Evolutionary conservation across 805 yeast species (phyloP), one percentile per base, ranked within the genome.

Genomic region (Cyberlindnera amylophila): DNA sequence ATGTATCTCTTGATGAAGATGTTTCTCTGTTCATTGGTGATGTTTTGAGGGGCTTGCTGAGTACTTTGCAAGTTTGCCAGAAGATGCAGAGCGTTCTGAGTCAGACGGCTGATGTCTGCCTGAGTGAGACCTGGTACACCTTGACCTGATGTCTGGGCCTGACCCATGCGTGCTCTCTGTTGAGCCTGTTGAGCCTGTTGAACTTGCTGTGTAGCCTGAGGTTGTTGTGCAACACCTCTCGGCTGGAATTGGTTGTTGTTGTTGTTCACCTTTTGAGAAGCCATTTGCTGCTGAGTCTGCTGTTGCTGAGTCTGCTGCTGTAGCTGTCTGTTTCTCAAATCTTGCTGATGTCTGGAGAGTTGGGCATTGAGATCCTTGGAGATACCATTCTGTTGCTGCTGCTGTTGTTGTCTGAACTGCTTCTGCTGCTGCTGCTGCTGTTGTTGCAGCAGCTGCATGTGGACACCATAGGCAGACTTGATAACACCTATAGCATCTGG

Each of bases 401-500:
- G 51, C 47, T 67, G 64, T 49, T 64, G 64, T 51, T 67, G 68
- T 51, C 62, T 66, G 47, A 33, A 36, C 41, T 47, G 43, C 34
- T 45, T 44, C 39, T 72, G 77, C 46, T 72, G 60, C 41, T 67
- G 63, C 52, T 69, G 70, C 51, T 66, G 70, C 52, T 66, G 70
- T 51, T 70, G 56, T 55, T 69, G 59, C 9, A 81, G 70, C 44
- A 81, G 59, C 51, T 79, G 86, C 45, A 78, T 67, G 59, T 83
- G 90, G 38, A 82, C 66, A 36, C 75, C 72, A 60, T 87, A 87
- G 8, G 83, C 78, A 45, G 78, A 82, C 58, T 77, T 81, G 34
- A 86, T 78, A 18, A 74, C 61, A 13, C 75, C 75, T 67, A 82
- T 65, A 21, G 75, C 75, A 27, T 78, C 73, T 6, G 75, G 73